Evolutionary conservation across 176 grass and related monocot genomes (phyloP).

Genomic region (Elymus sibiricus): DNA sequence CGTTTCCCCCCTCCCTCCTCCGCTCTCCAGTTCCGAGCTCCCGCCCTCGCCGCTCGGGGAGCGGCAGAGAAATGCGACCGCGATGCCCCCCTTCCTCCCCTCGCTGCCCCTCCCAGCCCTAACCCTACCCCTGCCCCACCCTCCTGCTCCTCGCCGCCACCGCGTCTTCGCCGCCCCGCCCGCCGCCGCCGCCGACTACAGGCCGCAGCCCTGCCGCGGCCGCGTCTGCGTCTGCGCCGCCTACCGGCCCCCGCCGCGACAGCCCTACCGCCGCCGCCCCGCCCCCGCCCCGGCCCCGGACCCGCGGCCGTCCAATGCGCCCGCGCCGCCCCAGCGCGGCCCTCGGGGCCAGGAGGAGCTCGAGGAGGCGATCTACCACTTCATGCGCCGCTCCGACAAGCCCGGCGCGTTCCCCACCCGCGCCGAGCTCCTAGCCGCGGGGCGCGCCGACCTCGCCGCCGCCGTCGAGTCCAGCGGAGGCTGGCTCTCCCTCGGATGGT

Average conservation of each 20-base stretch:
- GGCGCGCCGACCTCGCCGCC: slow-evolving; percentile 61
- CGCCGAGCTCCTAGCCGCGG: slow-evolving; percentile 64
- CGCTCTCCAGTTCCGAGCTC: not conserved
- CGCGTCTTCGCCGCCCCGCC: not conserved
- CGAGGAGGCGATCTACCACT: slow-evolving; percentile 87
- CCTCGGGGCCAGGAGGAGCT: slow-evolving; percentile 17
- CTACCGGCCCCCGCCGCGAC: not conserved
- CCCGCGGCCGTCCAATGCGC: not conserved
- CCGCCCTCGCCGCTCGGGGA: not conserved
- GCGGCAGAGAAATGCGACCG: slow-evolving; percentile 35
- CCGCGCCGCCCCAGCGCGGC: not conserved
- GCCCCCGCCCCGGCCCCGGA: not conserved
- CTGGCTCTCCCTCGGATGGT: slow-evolving; percentile 89
- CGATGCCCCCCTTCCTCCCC: slow-evolving; percentile 37
- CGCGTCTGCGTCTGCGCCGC: not conserved
- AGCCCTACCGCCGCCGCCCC: slow-evolving; percentile 22
- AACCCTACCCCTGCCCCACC: not conserved
- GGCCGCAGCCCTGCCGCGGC: not conserved
- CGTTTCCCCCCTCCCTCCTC: not conserved
- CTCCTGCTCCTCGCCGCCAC: not conserved
- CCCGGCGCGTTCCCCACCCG: slow-evolving; percentile 70
- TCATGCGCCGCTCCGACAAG: slow-evolving; percentile 76
- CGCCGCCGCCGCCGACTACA: not conserved
- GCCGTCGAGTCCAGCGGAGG: slow-evolving; percentile 58
- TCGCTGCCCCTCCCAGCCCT: slow-evolving; percentile 10